Evolutionary conservation across 495 filamentous ascomycete genomes (phyloP).

Genomic region (Penicillium chermesinum): DNA sequence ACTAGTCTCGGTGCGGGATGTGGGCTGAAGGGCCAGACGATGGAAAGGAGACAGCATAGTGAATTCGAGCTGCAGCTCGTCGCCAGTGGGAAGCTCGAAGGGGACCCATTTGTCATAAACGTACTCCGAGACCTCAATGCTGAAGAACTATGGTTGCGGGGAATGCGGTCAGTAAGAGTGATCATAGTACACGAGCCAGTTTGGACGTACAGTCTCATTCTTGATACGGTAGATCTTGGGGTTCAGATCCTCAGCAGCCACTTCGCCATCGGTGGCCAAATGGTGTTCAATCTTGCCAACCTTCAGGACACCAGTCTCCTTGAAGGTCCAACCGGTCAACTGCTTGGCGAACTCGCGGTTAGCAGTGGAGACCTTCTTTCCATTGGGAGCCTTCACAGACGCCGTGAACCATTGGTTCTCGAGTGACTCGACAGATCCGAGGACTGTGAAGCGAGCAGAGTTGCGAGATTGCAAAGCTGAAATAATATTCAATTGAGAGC

Average conservation of each 20-base stretch:
- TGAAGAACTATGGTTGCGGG: constrained; percentile 59
- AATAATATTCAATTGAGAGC: constrained; percentile 74
- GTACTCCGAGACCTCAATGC: constrained; percentile 85
- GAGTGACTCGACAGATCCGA: constrained; percentile 82
- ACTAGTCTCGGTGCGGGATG: constrained; percentile 54
- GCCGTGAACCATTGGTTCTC: constrained; percentile 87
- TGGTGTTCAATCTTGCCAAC: constrained; percentile 81
- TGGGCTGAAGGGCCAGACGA: constrained; percentile 68
- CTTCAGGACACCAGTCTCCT: constrained; percentile 84
- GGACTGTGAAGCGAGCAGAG: constrained; percentile 81
- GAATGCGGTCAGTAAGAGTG: constrained; percentile 19
- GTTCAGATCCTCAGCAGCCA: constrained; percentile 52
- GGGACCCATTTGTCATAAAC: constrained; percentile 62
- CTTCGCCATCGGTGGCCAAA: constrained; percentile 46
- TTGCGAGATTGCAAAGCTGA: constrained; percentile 87
- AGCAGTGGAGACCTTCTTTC: constrained; percentile 55
- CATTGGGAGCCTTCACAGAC: constrained; percentile 59
- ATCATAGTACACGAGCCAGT: constrained; percentile 1
- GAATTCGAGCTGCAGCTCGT: constrained; percentile 88
- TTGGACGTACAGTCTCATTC: constrained; percentile 80
- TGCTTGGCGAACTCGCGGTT: constrained; percentile 85
- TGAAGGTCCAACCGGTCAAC: constrained; percentile 85
- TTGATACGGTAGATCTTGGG: constrained; percentile 93
- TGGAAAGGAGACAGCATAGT: constrained; percentile 98
- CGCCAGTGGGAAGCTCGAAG: constrained; percentile 61